Conservation (phyloP, 1,284 basidiomycete species). For the Naganishia sp. region DNA sequence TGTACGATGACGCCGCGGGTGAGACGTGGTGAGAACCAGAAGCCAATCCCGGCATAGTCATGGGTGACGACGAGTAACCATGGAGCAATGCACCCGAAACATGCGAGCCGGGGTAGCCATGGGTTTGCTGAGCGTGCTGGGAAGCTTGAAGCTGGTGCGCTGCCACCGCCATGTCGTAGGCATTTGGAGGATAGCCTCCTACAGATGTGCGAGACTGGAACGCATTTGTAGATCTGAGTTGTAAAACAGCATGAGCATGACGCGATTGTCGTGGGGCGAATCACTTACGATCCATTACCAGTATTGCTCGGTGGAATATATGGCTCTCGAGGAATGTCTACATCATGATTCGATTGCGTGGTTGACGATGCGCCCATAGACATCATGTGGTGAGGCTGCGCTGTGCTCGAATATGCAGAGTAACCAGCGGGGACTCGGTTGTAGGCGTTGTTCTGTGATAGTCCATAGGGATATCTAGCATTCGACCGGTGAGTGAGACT, state of each 20-base stretch:
- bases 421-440: conserved; percentile 12
- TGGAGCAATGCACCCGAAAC: conserved; percentile 23
- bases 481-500: not conserved
- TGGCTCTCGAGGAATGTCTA: conserved; percentile 24
- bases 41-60: conserved; percentile 15
- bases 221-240: conserved; percentile 3
- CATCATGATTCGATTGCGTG: not conserved
- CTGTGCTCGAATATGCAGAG: conserved; percentile 10
- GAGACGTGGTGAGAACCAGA: conserved; percentile 18
- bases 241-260: not conserved
- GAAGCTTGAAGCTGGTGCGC: conserved; percentile 24
- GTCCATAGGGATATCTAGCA: conserved; percentile 10
- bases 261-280: not conserved
- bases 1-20: conserved; percentile 17
- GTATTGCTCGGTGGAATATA: conserved; percentile 20
- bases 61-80: conserved; percentile 19
- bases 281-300: conserved; percentile 12
- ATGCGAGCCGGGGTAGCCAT: conserved; percentile 22
- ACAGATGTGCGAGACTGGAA: conserved; percentile 14
- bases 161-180: conserved; percentile 21
- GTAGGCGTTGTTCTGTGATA: conserved; percentile 21
- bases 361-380: conserved; percentile 2
- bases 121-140: conserved; percentile 17
- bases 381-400: conserved; percentile 22
- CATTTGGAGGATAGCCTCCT: conserved; percentile 14